Evolutionary conservation across 169 alveolate genomes (phyloP).

Genomic region (Plasmodium sp.): DNA sequence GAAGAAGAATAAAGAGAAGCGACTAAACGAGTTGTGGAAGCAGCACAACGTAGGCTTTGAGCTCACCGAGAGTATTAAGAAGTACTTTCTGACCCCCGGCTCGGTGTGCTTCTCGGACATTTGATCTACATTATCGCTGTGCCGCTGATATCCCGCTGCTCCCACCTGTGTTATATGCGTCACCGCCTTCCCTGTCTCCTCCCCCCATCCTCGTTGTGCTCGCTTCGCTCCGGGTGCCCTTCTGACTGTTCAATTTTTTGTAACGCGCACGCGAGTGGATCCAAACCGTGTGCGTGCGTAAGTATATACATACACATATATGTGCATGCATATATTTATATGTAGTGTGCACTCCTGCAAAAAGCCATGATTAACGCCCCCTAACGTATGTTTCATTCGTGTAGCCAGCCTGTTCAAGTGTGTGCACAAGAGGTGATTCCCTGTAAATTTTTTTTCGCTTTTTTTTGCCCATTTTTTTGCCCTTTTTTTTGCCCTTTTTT

Average conservation of each 20-base stretch:
- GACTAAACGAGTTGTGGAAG: conserved; percentile 67
- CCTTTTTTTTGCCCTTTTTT: not conserved
- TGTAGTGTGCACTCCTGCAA: not conserved
- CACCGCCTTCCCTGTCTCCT: not conserved
- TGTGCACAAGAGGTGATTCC: not conserved
- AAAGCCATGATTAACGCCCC: not conserved
- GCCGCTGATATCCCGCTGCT: not conserved
- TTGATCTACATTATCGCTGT: not conserved
- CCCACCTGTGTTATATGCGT: not conserved
- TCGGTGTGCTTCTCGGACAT: conserved; percentile 25
- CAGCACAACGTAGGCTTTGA: conserved; percentile 54
- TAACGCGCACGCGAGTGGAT: not conserved
- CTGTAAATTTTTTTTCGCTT: not conserved
- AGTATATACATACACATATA: no score
- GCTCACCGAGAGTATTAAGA: conserved; percentile 49
- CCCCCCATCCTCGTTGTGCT: not conserved
- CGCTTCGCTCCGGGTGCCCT: not conserved
- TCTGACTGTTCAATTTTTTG: not conserved
- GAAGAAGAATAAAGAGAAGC: conserved; percentile 48
- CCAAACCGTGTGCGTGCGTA: no score
- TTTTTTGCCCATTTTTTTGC: not conserved
- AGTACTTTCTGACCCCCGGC: conserved; percentile 44
- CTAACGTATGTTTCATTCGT: not conserved
- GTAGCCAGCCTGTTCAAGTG: not conserved
- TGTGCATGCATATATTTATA: not conserved